A percentile compares a stretch with the other conserved stretches of the same genome.
Conservation (phyloP, 1,139 yeast species). For the Pichia sp. region DNA sequence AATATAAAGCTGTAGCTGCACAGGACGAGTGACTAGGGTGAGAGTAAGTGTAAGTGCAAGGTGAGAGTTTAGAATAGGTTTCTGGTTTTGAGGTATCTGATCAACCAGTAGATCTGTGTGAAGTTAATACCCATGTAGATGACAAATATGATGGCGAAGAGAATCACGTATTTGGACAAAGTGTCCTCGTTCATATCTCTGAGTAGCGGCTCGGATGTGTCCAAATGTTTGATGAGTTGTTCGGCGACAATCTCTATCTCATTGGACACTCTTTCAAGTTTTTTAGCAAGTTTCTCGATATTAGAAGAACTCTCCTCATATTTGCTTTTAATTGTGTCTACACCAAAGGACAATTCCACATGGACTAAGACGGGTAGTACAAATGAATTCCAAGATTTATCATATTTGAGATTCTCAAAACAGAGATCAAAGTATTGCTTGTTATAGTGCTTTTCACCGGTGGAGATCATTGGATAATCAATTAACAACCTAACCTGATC, state of each 20-base stretch:
- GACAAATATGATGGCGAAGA: slow-evolving; percentile 10
- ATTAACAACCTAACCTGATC: slow-evolving; percentile 16
- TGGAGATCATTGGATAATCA: slow-evolving; percentile 16
- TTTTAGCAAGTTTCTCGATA: slow-evolving; percentile 7
- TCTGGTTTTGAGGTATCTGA: slow-evolving; percentile 10
- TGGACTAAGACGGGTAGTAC: slow-evolving; percentile 15
- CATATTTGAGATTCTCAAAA: slow-evolving; percentile 23
- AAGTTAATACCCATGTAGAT: slow-evolving; percentile 15
- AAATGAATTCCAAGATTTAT: slow-evolving; percentile 24
- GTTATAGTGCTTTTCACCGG: slow-evolving; percentile 10
- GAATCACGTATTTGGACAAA: slow-evolving; percentile 14
- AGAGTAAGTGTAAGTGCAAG: too few species aligned
- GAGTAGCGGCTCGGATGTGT: slow-evolving; percentile 17
- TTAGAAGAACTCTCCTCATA: slow-evolving; percentile 17
- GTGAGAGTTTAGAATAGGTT: not conserved
- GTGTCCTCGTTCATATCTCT: slow-evolving; percentile 24
- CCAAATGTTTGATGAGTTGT: slow-evolving; percentile 14
- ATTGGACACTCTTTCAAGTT: slow-evolving; percentile 14
- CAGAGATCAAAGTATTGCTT: slow-evolving; percentile 23
- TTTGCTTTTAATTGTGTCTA: slow-evolving; percentile 17
- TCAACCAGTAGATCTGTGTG: slow-evolving; percentile 21
- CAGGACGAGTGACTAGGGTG: too few species aligned
- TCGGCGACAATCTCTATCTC: slow-evolving; percentile 16
- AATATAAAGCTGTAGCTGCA: too few species aligned
- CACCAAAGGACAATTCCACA: slow-evolving; percentile 21